Evolutionary conservation across 306 rosid species (phyloP).

Genomic region (Castanea sativa): DNA sequence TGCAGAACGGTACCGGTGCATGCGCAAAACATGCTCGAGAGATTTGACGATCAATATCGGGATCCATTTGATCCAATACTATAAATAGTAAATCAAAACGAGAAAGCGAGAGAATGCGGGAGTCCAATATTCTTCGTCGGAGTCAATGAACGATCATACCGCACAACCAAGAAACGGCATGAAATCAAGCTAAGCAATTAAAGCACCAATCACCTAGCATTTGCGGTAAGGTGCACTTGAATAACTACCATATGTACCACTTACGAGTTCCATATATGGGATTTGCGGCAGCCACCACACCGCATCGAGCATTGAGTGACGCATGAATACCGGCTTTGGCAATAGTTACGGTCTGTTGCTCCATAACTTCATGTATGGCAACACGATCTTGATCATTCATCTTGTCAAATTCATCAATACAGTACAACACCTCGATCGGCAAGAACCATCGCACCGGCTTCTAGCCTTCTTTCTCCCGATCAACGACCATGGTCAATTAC

Average conservation of each 20-base stretch:
- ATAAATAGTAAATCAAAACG: constrained; percentile 94
- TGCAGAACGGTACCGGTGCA: constrained; percentile 91
- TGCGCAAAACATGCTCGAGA: constrained; percentile 95
- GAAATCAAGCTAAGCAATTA: neutral
- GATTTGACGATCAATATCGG: constrained; percentile 90
- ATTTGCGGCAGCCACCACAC: constrained; percentile 99
- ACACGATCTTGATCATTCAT: constrained; percentile 98
- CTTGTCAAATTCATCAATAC: constrained; percentile 99
- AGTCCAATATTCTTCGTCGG: constrained; percentile 99
- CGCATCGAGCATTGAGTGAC: constrained; percentile 94
- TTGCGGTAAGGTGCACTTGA: neutral
- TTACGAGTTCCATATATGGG: constrained; percentile 98
- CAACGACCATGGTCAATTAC: constrained; percentile 17
- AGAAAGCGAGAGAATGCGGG: constrained; percentile 95
- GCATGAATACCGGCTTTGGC: constrained; percentile 99
- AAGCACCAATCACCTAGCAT: constrained; percentile 8
- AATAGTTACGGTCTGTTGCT: constrained; percentile 97
- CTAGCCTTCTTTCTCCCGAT: constrained; percentile 94
- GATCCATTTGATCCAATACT: constrained; percentile 99
- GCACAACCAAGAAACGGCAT: constrained; percentile 23
- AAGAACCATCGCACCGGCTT: constrained; percentile 99
- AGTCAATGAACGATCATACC: constrained; percentile 98
- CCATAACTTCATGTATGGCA: constrained; percentile 99
- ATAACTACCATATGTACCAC: constrained; percentile 26
- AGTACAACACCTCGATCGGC: constrained; percentile 99